Evolutionary conservation across 179 eudicot species (phyloP).

Genomic region (Silene vulgaris): DNA sequence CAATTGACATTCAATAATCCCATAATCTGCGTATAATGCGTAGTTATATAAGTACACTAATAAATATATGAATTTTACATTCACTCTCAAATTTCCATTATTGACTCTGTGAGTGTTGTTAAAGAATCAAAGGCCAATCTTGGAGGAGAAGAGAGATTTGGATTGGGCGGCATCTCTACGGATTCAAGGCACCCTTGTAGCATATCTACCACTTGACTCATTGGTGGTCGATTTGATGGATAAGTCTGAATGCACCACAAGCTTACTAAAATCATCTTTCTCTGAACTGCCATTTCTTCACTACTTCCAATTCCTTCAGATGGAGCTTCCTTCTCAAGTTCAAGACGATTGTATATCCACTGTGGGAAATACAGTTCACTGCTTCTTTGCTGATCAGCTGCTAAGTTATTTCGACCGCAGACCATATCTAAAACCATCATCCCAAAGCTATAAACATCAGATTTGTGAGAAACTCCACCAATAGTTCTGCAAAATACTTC

Average conservation of each 20-base stretch:
- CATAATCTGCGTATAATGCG: not conserved
- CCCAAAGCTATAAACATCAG: conserved; percentile 24
- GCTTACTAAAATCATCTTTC: conserved; percentile 28
- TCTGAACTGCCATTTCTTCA: conserved; percentile 14
- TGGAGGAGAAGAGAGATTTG: conserved; percentile 17
- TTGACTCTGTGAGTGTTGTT: not conserved
- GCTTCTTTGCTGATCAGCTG: not conserved
- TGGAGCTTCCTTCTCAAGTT: not conserved
- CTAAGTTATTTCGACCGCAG: conserved; percentile 17
- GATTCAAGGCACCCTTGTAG: conserved; percentile 20
- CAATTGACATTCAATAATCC: not conserved
- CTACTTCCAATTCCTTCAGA: not conserved
- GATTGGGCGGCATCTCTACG: conserved; percentile 23
- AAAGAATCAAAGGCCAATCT: conserved; percentile 14
- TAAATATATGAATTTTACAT: too few relatives aligned
- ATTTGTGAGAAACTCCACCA: conserved; percentile 25
- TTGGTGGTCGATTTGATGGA: conserved; percentile 24
- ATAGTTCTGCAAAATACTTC: conserved; percentile 20
- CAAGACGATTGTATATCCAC: conserved; percentile 25
- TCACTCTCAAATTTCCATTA: not conserved
- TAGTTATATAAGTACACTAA: not conserved
- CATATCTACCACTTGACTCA: conserved; percentile 29
- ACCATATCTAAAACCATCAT: conserved; percentile 26
- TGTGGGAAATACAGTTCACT: conserved; percentile 22
- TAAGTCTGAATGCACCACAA: conserved; percentile 24